phyloP scores from a whole-genome alignment of 345 rosid species.

The Turnera subulata region DNA sequence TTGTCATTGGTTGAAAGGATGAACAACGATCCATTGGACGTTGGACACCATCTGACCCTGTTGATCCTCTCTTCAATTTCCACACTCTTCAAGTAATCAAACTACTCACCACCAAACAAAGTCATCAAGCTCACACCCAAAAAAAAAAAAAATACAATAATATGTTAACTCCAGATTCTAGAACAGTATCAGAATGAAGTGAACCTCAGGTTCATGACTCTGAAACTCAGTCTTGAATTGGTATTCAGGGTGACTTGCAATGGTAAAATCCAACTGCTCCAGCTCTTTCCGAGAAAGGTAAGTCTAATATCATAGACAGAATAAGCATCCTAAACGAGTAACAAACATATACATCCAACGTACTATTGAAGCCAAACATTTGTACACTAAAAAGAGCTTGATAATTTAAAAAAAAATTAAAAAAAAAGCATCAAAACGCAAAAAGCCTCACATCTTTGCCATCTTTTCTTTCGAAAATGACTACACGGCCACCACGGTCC shows the following conservation, averaged over 20 bases:
- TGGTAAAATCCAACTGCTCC: slow-evolving; percentile 41
- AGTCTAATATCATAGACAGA: slow-evolving; percentile 28
- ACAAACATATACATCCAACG: neutral
- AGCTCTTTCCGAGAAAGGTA: slow-evolving; percentile 33
- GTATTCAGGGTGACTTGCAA: slow-evolving; percentile 37
- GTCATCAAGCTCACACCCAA: slow-evolving; percentile 4
- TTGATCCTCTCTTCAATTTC: slow-evolving; percentile 75
- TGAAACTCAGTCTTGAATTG: slow-evolving; percentile 62
- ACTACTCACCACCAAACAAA: slow-evolving; percentile 21
- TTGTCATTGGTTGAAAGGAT: slow-evolving; percentile 64
- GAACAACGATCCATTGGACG: slow-evolving; percentile 40
- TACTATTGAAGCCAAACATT: neutral
- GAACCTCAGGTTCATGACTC: slow-evolving; percentile 73
- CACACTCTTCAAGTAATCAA: slow-evolving; percentile 65
- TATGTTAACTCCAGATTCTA: neutral
- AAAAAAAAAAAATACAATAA: neutral
- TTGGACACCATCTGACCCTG: slow-evolving; percentile 49
- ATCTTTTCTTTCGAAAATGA: slow-evolving; percentile 42
- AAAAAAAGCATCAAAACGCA: neutral
- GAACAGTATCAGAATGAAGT: neutral
- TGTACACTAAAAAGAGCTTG: too few relatives aligned
- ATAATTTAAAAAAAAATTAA: too few relatives aligned
- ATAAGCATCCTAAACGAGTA: slow-evolving; percentile 17
- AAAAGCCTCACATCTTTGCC: slow-evolving; percentile 32
- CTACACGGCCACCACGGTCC: slow-evolving; percentile 60